Base-by-base conservation (phyloP, 2,329 filamentous ascomycete genomes). In the Pseudopyricularia javanii region DNA sequence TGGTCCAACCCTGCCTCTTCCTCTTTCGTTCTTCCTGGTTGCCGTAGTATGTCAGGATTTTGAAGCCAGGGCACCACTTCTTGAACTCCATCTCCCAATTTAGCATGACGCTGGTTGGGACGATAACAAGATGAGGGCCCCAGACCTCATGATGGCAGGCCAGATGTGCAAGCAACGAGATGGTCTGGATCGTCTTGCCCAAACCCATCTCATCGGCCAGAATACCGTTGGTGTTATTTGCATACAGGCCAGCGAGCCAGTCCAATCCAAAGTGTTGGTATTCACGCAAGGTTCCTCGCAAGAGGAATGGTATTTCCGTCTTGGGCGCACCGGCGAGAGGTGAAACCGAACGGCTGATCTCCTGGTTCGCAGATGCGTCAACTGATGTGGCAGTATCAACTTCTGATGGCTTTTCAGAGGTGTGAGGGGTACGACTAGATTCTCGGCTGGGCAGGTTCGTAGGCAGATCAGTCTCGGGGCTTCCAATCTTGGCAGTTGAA, bases 81-180 rank as follows among this genome's bases (percentile, higher is more conserved):
- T 97, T 97, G 76, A 98, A 98, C 68, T 98, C 93, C 86, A 97
- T 97, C 67, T 98, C 94, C 93, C 93, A 98, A 64, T 98, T 98
- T 58, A 98, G 80, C 78, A 98, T 96, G 49, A 98, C 94, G 68
- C 91, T 97, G 2, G 93, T 98, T 1, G 93, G 93, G 2, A 98
- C 93, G 56, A 98, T 86, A 49, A 98, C 88, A 24, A 98, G 73
- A 72, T 98, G 93, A 1, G 93, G 90, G 0, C 94, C 93, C 94
- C 93, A 98, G 5, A 95, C 83, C 62, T 90, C 82, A 63, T 95
- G 87, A 37, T 89, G 79, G 56, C 91, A 91, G 8, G 94, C 93
- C 34, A 98, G 76, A 65, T 98, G 91, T 4, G 93, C 93, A 35
- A 98, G 75, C 3, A 98, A 74, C 3, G 94, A 85, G 61, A 98